Base-by-base conservation (phyloP, 345 rosid genomes). In the Trapa incisa region DNA sequence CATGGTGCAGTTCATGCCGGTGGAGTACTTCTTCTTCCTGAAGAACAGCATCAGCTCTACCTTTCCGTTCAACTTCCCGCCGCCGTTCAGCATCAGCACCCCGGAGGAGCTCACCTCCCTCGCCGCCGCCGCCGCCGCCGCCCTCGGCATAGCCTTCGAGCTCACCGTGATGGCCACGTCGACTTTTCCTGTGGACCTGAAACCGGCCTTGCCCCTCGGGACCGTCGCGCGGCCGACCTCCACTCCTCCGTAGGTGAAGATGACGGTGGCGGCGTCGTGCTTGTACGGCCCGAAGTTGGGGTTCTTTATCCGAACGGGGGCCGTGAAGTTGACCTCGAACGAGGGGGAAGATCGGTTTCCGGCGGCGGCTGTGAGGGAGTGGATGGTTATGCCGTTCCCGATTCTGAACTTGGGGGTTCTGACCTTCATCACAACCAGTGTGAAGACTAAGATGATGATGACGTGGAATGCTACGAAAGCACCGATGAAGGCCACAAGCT, bases 1-100 rank as follows among this genome's bases (percentile, higher is more conserved):
- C 69, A 73, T 43, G 43, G 72, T 73, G 72, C 76, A 73, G 52
- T 73, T 56, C 72, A 73, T 54, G 17, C 6, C 36, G 6, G 69
- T 16, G n/a, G 72, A 22, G 29, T 22, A 50, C 45, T 65, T 73
- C 58, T 68, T 64, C 65, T 63, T 68, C 65, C 68, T 69, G 60
- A 73, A 67, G 45, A 73, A 41, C 22, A 63, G 38, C 68, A 68
- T 41, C 50, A 73, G 33, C 7, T 53, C 54, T 8, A 73, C 33
- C 64, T 73, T 69, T 17, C 76, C 76, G 8, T 42, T 38, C 64
- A 73, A 11, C 39, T 2, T 65, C 1, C 72, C 68, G 0, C 68
- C 64, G 22, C 72, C 65, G 10, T 13, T 64, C 56, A 73, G 58
- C 39, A 68, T 43, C 29, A 73, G 38, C 14, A 64, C 22, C 57